Conservation (phyloP, 108 stramenopile genomes). For the Schizochytrium sp. region DNA sequence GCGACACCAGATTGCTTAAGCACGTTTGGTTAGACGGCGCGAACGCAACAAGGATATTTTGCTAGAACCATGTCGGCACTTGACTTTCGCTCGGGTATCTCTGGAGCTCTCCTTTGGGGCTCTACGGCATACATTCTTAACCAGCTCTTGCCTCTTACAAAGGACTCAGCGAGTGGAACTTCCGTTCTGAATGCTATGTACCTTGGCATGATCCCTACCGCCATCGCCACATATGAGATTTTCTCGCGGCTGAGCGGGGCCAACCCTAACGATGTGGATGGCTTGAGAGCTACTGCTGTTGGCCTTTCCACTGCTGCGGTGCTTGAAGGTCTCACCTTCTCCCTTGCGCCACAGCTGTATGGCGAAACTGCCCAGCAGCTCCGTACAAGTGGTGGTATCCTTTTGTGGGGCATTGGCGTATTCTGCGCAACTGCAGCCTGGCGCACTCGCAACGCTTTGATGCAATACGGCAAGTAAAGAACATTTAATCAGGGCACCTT, state of each 20-base stretch:
- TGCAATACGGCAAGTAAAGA: constrained; percentile 15
- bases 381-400: background rate
- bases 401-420: constrained; percentile 32
- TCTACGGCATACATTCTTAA: constrained; percentile 10
- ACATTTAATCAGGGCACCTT: background rate
- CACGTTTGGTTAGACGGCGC: too few relatives aligned
- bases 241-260: constrained; percentile 37
- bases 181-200: constrained; percentile 3
- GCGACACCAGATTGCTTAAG: too few relatives aligned
- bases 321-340: constrained; percentile 9
- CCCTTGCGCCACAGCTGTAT: constrained; percentile 4
- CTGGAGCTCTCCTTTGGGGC: background rate
- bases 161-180: background rate
- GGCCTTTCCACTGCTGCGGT: background rate
- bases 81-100: background rate
- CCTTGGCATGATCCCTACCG: constrained; percentile 21
- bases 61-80: background rate
- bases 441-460: constrained; percentile 1
- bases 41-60: too few relatives aligned
- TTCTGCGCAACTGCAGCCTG: constrained; percentile 28
- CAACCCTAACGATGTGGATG: constrained; percentile 14
- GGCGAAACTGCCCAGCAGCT: background rate
- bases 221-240: background rate
- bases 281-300: background rate
- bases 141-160: background rate